These are phyloP conservation scores for Aspergillus diversus DNA, from an alignment of 495 filamentous ascomycete species.

Conservation along the genomic window DNA sequence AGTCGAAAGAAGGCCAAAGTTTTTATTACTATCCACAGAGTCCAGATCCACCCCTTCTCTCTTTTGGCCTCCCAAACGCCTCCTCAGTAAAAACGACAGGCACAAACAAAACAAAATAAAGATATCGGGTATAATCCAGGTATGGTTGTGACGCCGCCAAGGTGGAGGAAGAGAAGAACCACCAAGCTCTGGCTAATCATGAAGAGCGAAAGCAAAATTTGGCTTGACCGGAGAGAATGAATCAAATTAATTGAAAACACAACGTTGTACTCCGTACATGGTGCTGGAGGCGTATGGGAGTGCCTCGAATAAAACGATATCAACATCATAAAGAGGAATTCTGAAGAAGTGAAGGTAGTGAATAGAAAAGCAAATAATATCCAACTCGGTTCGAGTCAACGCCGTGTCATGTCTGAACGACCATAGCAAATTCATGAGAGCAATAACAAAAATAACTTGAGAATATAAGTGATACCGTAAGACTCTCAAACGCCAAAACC, in stretches of 20 bases:
- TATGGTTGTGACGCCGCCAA: background rate
- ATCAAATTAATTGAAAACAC: background rate
- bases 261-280: background rate
- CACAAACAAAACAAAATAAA: too few relatives aligned
- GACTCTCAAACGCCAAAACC: constrained; percentile 21
- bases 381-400: constrained; percentile 10
- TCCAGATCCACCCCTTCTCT: too few relatives aligned
- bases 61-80: too few relatives aligned
- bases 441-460: constrained; percentile 3
- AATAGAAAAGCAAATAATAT: constrained; percentile 7
- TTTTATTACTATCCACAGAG: too few relatives aligned
- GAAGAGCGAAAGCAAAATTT: background rate
- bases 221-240: background rate
- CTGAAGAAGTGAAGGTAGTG: background rate
- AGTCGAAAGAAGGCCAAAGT: too few relatives aligned
- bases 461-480: background rate
- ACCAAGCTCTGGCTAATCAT: background rate
- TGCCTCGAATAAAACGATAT: background rate
- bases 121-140: too few relatives aligned
- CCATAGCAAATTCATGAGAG: background rate
- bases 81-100: too few relatives aligned
- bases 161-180: background rate
- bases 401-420: constrained; percentile 12
- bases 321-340: background rate
- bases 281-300: background rate